Evolutionary conservation across 768 basidiomycete genomes (phyloP).

Genomic region (Rhizopogon vinicolor): DNA sequence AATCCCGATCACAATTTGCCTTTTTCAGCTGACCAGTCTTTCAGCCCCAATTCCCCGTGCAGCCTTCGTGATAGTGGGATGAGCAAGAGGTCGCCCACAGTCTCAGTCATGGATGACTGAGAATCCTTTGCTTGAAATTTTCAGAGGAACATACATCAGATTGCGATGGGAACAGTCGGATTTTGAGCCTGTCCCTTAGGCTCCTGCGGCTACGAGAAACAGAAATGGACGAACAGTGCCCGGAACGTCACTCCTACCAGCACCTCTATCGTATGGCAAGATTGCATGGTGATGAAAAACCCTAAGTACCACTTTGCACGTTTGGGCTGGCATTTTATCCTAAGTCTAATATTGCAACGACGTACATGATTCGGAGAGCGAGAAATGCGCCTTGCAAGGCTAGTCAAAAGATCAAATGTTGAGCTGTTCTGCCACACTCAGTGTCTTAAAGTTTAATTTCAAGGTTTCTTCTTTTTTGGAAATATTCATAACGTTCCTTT

Average conservation of each 20-base stretch:
- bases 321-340: no score
- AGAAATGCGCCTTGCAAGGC: conserved; percentile 44
- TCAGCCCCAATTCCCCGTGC: no score
- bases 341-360: conserved; percentile 6
- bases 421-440: background rate
- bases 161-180: conserved; percentile 1
- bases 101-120: conserved; percentile 3
- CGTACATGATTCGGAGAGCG: conserved; percentile 36
- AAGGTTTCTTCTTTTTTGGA: no score
- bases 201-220: conserved; percentile 5
- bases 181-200: conserved; percentile 2
- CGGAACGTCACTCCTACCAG: conserved; percentile 5
- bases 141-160: conserved; percentile 3
- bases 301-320: conserved; percentile 4
- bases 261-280: conserved; percentile 6
- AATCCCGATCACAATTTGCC: conserved; percentile 3
- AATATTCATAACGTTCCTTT: background rate
- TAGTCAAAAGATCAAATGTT: background rate
- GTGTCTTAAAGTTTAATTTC: no score
- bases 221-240: conserved; percentile 11
- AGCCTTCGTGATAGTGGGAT: background rate
- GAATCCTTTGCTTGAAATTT: conserved; percentile 2
- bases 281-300: conserved; percentile 22
- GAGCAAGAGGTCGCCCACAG: background rate
- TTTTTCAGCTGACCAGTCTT: no score